phyloP scores from a whole-genome alignment of 2,329 filamentous ascomycete species.

The Rutstroemia sydowiana region DNA sequence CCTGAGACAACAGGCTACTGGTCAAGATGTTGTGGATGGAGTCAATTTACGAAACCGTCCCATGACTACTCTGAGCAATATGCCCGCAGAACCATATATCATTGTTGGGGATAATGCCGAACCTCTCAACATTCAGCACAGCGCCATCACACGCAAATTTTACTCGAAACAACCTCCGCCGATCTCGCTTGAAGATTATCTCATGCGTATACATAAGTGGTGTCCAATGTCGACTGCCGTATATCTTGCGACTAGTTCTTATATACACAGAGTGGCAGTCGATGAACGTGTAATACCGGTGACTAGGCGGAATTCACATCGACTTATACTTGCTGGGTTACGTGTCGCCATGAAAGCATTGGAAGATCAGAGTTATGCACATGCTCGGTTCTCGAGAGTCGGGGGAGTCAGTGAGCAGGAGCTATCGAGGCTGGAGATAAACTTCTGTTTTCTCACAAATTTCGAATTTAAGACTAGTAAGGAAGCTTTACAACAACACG shows the following conservation, averaged over 20 bases:
- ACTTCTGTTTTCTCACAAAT: conserved; percentile 78
- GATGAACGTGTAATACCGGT: conserved; percentile 72
- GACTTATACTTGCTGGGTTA: conserved; percentile 74
- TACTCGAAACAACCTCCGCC: conserved; percentile 82
- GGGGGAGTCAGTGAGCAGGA: conserved; percentile 80
- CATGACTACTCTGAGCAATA: conserved; percentile 18
- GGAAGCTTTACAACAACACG: conserved; percentile 45
- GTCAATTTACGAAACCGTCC: conserved; percentile 40
- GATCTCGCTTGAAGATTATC: conserved; percentile 76
- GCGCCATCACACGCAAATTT: conserved; percentile 84
- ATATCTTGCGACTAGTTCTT: conserved; percentile 81
- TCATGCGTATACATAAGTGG: conserved; percentile 78
- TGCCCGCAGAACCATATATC: conserved; percentile 41
- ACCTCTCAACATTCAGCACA: conserved; percentile 69
- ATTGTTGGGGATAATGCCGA: conserved; percentile 63
- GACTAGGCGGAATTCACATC: conserved; percentile 77
- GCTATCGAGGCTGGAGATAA: conserved; percentile 79
- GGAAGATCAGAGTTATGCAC: conserved; percentile 86
- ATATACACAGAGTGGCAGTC: conserved; percentile 77
- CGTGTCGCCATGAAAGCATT: conserved; percentile 88
- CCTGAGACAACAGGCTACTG: conserved; percentile 26
- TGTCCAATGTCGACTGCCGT: conserved; percentile 93
- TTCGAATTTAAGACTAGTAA: conserved; percentile 67
- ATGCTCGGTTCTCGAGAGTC: conserved; percentile 75
- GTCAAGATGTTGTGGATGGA: conserved; percentile 43